Conservation (phyloP, 1,284 basidiomycete species). For the Malassezia nana region DNA sequence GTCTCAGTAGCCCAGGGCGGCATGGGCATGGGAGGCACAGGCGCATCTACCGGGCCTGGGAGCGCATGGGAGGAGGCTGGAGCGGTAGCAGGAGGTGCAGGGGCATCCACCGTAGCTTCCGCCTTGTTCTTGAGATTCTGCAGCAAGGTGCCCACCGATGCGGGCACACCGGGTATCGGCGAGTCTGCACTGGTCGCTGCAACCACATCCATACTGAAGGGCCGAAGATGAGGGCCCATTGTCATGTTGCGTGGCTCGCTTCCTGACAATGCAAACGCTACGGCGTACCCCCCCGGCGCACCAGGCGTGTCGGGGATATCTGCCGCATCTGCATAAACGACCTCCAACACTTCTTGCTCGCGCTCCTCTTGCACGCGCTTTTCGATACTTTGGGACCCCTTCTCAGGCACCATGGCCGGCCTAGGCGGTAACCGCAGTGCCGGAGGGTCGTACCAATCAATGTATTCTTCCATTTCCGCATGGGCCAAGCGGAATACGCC, state of each 20-base stretch:
- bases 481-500: constrained; percentile 25
- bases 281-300: constrained; percentile 9
- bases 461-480: constrained; percentile 31
- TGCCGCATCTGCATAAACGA: not conserved
- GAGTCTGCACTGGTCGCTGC: not conserved
- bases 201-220: not conserved
- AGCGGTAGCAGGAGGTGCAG: not conserved
- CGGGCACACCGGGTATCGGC: constrained; percentile 2
- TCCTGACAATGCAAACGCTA: not conserved
- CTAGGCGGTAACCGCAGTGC: not conserved
- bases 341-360: not conserved
- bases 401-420: not conserved
- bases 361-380: constrained; percentile 15
- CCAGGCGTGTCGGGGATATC: constrained; percentile 9
- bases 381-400: constrained; percentile 4
- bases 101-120: not conserved
- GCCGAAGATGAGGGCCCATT: not conserved
- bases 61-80: not conserved
- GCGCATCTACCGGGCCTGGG: not conserved
- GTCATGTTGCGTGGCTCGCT: constrained; percentile 7
- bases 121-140: not conserved
- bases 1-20: constrained; percentile 1
- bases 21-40: constrained; percentile 9
- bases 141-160: constrained; percentile 1
- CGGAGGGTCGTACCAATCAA: constrained; percentile 24